Evolutionary conservation across 257 asterid species (phyloP), one percentile per base, ranked within the genome.

Genomic region (Coffea eugenioides): DNA sequence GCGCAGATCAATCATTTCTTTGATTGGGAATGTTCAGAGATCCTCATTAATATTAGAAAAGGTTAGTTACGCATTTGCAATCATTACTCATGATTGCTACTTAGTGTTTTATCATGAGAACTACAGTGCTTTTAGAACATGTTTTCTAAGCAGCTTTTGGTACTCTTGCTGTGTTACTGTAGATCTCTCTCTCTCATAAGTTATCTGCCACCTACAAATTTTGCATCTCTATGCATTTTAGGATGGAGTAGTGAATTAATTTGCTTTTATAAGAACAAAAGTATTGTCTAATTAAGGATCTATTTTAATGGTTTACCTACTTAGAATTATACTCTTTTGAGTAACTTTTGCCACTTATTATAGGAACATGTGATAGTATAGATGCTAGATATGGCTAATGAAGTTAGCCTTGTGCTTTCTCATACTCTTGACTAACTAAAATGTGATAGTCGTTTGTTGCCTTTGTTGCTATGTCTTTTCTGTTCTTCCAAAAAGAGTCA

Each of bases 21-120:
- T 92, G 77, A 89, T 92, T 68, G 97, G 95, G 71, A 92, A 90
- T 85, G 94, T 92, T 76, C 94, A 90, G 87, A 82, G 91, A 79
- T 92, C 97, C 45, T 92, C 97, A 0, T 73, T 88, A 83, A 88
- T 92, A 80, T 87, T 92, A 39, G 97, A 92, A 85, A 90, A 90
- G 93, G 97, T 81, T 76, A 27, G 80, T 57, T 31, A 43, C 31
- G 20, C 23, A 9, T 46, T 15, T 52, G 6, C 34, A 18, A 45
- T 70, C 34, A 0, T 34, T 23, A 36, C 74, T 62, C 15, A 21
- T 5, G 31, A 57, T 43, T 25, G 31, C 71, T 64, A 15, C 27
- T 67, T 11, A 43, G 72, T 56, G 57, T 13, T 25, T 72, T 74
- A 8, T 18, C 25, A n/a, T 18, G 43, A 3, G 3, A 10, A n/a